A percentile compares a stretch with the other conserved stretches of the same genome.
Conservation (phyloP, 768 basidiomycete species). For the Chalciporus pseudorubinellus region DNA sequence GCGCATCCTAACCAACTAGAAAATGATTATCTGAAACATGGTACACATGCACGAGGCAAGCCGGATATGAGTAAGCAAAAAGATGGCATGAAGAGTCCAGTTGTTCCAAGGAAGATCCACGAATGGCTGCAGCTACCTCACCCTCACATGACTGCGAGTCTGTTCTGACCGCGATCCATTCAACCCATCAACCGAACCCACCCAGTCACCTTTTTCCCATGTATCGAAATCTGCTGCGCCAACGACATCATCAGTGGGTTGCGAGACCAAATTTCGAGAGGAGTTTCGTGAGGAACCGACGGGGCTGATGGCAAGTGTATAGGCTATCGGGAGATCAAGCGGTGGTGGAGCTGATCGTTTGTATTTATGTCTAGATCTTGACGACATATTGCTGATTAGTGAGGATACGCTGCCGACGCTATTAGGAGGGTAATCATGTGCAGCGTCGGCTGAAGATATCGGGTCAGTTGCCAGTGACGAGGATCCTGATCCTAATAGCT, state of each 20-base stretch:
- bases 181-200: conserved; percentile 49
- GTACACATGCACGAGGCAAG: conserved; percentile 13
- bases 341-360: conserved; percentile 40
- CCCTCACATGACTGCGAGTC: conserved; percentile 34
- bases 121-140: conserved; percentile 22
- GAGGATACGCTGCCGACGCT: conserved; percentile 38
- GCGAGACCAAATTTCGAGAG: conserved; percentile 2
- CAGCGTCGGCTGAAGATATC: conserved; percentile 1
- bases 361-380: conserved; percentile 27
- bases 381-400: conserved; percentile 10
- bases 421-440: conserved; percentile 57
- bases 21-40: conserved; percentile 12
- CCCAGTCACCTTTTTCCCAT: conserved; percentile 57
- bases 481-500: conserved; percentile 9
- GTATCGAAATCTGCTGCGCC: conserved; percentile 17
- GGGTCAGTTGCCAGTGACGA: conserved; percentile 16
- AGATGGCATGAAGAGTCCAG: neutral
- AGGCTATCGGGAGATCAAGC: conserved; percentile 33
- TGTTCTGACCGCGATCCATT: conserved; percentile 39
- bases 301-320: conserved; percentile 37
- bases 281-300: conserved; percentile 19
- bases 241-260: neutral
- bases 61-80: conserved; percentile 1
- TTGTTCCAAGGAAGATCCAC: neutral
- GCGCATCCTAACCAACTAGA: neutral